Evolutionary conservation across 768 basidiomycete species (phyloP).

Genomic region (Lactarius vividus): DNA sequence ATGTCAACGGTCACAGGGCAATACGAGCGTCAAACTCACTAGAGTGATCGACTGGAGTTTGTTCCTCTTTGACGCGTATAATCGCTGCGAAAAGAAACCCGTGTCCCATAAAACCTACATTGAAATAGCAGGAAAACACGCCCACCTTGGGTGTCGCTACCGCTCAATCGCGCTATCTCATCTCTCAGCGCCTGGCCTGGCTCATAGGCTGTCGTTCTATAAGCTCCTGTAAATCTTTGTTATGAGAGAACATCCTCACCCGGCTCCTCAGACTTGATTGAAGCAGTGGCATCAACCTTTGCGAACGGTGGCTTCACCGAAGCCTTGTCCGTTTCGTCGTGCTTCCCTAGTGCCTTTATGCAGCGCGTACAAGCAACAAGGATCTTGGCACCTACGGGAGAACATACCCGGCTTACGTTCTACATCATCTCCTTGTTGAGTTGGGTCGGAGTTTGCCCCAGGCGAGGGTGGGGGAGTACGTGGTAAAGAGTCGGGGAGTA

Average conservation of each 20-base stretch:
- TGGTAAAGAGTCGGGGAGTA: constrained; percentile 14
- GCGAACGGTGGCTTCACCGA: neutral
- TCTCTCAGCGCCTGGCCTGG: constrained; percentile 20
- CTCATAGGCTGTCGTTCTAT: constrained; percentile 12
- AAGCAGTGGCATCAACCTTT: constrained; percentile 9
- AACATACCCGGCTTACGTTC: neutral
- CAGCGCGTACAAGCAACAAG: neutral
- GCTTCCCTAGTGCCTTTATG: neutral
- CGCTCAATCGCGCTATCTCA: constrained; percentile 18
- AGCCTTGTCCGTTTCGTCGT: constrained; percentile 2
- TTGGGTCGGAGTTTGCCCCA: neutral
- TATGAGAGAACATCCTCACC: constrained; percentile 4
- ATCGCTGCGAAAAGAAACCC: neutral
- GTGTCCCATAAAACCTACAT: neutral
- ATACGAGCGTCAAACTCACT: neutral
- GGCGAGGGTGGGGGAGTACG: constrained; percentile 17
- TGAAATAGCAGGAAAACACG: neutral
- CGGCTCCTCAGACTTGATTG: constrained; percentile 2
- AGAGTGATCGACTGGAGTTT: neutral
- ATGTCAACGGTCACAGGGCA: neutral
- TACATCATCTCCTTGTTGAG: neutral
- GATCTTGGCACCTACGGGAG: constrained; percentile 3
- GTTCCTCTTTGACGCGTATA: constrained; percentile 16
- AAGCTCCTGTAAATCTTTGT: neutral
- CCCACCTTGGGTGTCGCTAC: constrained; percentile 1